phyloP scores from a whole-genome alignment of 2,329 filamentous ascomycete species.

The Colletotrichum sidae region DNA sequence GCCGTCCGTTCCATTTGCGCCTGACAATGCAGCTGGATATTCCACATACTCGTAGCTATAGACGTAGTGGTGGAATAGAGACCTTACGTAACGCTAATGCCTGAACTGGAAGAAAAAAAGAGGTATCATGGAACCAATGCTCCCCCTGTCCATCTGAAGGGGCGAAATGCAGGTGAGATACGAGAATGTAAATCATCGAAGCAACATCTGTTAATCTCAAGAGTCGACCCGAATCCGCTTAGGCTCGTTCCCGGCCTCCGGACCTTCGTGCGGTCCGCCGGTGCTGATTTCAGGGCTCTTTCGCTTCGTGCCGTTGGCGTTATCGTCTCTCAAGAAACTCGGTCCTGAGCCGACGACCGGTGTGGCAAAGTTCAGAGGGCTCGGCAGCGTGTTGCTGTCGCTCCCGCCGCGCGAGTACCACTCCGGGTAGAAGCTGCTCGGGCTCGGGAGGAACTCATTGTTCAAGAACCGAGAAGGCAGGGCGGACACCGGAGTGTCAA shows the following conservation, averaged over 20 bases:
- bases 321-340: constrained; percentile 71
- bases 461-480: constrained; percentile 92
- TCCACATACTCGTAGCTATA: constrained; percentile 10
- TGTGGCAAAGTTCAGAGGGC: constrained; percentile 92
- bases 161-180: constrained; percentile 32
- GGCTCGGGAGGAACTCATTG: constrained; percentile 88
- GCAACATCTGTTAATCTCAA: constrained; percentile 39
- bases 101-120: constrained; percentile 22
- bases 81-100: constrained; percentile 37
- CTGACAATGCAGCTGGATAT: constrained; percentile 25
- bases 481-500: constrained; percentile 85
- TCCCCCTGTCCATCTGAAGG: constrained; percentile 26
- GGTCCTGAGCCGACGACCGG: constrained; percentile 74
- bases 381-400: constrained; percentile 89
- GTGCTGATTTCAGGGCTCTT: constrained; percentile 66
- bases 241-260: constrained; percentile 57
- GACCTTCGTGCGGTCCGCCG: constrained; percentile 53
- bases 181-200: constrained; percentile 15
- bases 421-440: constrained; percentile 91
- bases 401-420: constrained; percentile 80
- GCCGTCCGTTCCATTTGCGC: constrained; percentile 23
- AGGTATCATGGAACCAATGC: constrained; percentile 40
- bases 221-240: constrained; percentile 66
- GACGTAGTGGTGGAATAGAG: constrained; percentile 27
- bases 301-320: constrained; percentile 55